Evolutionary conservation across 2,329 filamentous ascomycete species (phyloP).

Genomic region (Chaetothyriales sp.): DNA sequence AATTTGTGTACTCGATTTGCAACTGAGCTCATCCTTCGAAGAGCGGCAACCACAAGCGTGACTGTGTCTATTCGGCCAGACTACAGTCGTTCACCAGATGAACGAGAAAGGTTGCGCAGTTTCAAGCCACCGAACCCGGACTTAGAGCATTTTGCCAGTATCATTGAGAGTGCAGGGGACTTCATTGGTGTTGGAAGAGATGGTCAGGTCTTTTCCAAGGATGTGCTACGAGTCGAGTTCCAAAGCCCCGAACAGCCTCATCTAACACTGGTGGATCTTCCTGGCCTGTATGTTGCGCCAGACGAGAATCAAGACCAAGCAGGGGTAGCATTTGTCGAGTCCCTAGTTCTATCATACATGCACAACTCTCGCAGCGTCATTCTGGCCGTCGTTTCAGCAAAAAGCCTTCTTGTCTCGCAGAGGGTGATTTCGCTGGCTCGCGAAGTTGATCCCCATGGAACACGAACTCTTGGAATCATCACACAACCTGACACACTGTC

Average conservation of each 20-base stretch:
- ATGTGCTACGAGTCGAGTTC: slow-evolving; percentile 31
- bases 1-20: slow-evolving; percentile 22
- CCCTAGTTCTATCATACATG: slow-evolving; percentile 30
- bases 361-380: slow-evolving; percentile 30
- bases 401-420: slow-evolving; percentile 30
- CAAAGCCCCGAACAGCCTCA: slow-evolving; percentile 25
- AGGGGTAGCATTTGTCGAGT: slow-evolving; percentile 38
- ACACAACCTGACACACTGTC: slow-evolving; percentile 32
- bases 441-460: slow-evolving; percentile 21
- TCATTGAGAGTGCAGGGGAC: slow-evolving; percentile 17
- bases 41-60: neutral
- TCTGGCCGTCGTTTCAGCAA: slow-evolving; percentile 32
- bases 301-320: slow-evolving; percentile 18
- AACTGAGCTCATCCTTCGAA: slow-evolving; percentile 19
- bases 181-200: slow-evolving; percentile 15
- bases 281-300: slow-evolving; percentile 26
- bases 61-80: slow-evolving; percentile 15
- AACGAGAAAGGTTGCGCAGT: slow-evolving; percentile 9
- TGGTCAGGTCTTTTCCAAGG: slow-evolving; percentile 24
- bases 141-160: slow-evolving; percentile 14
- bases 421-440: slow-evolving; percentile 25
- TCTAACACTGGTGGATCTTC: slow-evolving; percentile 32
- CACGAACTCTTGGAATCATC: slow-evolving; percentile 31
- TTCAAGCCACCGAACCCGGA: slow-evolving; percentile 13
- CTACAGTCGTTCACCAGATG: slow-evolving; percentile 3